These are phyloP conservation scores for Colletotrichum lupini DNA, from an alignment of 2,329 filamentous ascomycete species.

Conservation along the genomic window DNA sequence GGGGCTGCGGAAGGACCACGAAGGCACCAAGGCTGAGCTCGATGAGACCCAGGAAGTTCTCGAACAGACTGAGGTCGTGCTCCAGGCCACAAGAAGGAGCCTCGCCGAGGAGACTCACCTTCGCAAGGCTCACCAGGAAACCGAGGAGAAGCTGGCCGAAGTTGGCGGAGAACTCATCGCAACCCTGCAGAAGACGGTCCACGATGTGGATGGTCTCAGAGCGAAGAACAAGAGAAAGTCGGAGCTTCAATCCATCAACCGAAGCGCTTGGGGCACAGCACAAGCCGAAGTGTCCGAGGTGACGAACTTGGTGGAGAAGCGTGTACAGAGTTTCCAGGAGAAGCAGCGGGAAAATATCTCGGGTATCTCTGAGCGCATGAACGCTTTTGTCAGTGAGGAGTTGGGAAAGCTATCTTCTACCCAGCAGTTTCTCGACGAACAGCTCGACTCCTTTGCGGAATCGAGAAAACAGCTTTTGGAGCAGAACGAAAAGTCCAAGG, in stretches of 20 bases:
- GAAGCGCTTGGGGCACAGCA: conserved; percentile 80
- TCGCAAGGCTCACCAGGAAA: conserved; percentile 85
- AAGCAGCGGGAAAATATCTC: conserved; percentile 79
- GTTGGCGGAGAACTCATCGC: conserved; percentile 82
- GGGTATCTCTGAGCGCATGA: conserved; percentile 77
- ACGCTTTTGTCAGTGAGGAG: conserved; percentile 80
- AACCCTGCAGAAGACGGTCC: conserved; percentile 81
- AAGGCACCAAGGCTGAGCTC: conserved; percentile 76
- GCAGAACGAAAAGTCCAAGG: conserved; percentile 76
- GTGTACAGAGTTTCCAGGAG: conserved; percentile 76
- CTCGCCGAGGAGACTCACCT: conserved; percentile 84
- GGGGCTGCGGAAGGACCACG: conserved; percentile 88
- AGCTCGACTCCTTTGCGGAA: conserved; percentile 73
- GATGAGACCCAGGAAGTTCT: conserved; percentile 85
- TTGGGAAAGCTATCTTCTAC: conserved; percentile 76
- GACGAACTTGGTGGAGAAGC: conserved; percentile 80
- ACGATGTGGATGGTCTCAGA: conserved; percentile 83
- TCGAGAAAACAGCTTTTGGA: conserved; percentile 76
- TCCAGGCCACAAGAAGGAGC: conserved; percentile 79
- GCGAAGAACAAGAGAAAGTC: conserved; percentile 89
- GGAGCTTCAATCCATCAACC: conserved; percentile 83
- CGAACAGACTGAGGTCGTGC: conserved; percentile 87
- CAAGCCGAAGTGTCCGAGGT: conserved; percentile 81
- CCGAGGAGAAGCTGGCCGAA: conserved; percentile 79
- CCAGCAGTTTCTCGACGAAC: conserved; percentile 76